phyloP scores from a whole-genome alignment of 345 rosid species.

The Populus nigra region DNA sequence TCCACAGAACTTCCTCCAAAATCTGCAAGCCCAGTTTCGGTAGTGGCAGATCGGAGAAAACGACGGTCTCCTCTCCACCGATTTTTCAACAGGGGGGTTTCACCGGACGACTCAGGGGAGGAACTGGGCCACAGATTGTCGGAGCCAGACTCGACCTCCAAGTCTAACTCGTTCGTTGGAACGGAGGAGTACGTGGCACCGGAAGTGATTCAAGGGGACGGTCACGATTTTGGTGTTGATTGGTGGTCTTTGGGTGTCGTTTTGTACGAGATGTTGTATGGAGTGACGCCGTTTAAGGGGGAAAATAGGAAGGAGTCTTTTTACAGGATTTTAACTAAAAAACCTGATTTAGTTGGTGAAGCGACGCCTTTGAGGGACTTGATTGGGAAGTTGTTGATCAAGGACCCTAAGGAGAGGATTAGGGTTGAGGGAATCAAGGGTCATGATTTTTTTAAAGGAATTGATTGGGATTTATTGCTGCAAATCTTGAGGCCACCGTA shows the following conservation, averaged over 20 bases:
- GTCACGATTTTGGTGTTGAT: conserved; percentile 85
- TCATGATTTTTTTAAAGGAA: conserved; percentile 61
- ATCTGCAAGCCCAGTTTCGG: conserved; percentile 29
- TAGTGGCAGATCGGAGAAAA: conserved; percentile 3
- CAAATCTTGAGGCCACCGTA: conserved; percentile 63
- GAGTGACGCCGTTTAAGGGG: conserved; percentile 76
- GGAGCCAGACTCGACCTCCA: conserved; percentile 33
- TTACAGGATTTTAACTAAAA: conserved; percentile 46
- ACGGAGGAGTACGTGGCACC: conserved; percentile 95
- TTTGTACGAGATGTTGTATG: conserved; percentile 86
- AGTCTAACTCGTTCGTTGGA: conserved; percentile 86
- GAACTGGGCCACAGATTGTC: neutral
- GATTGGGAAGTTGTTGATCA: conserved; percentile 53
- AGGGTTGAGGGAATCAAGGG: conserved; percentile 53
- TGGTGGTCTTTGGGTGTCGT: conserved; percentile 93
- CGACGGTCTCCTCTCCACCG: conserved; percentile 26
- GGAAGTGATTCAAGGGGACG: conserved; percentile 64
- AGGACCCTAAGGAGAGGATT: conserved; percentile 68
- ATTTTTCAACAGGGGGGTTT: conserved; percentile 49
- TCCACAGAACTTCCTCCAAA: conserved; percentile 60
- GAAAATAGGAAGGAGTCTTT: conserved; percentile 69
- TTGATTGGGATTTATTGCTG: conserved; percentile 56
- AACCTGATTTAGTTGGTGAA: conserved; percentile 63
- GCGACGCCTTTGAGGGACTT: conserved; percentile 66
- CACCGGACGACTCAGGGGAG: conserved; percentile 32